Base-by-base conservation (phyloP, 2,329 filamentous ascomycete species). In the Geoglossum cookeanum region DNA sequence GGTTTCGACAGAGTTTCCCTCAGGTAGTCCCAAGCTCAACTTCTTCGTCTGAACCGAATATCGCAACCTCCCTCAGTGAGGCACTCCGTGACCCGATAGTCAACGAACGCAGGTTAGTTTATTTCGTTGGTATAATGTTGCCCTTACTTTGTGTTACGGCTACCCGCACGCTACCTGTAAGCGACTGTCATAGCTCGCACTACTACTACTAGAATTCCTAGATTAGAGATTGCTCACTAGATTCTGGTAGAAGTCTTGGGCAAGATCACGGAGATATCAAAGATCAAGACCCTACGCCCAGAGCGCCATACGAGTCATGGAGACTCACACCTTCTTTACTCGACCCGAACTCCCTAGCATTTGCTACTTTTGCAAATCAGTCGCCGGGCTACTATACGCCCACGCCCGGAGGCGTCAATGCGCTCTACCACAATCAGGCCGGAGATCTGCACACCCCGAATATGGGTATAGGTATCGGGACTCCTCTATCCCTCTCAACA, bases 261-360 rank as follows among this genome's bases (percentile, higher is more conserved):
- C 70, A 69, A 60, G 72, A 74, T 54, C 68, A 70, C 48, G 70
- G 76, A 42, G 72, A 75, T 58, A 70, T 79, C 61, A 87, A 87
- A 68, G 85, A 92, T 69, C 80, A 85, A 65, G 88, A 95, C 65
- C 84, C 86, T 22, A 94, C 87, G 3, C 87, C 88, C 4, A 80
- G 85, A 67, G 85, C 83, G 17, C 79, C 84, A 47, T 82, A 85
- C 65, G 89, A 96, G 63, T 81, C 79, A 63, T 92, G 90, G 83
- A 80, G 85, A 62, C 89, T 95, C 65, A 94, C 90, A 1, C 88
- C 90, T 3, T 92, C 89, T 27, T 75, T 94, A 58, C 78, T 97
- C 66, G 91, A 97, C 66, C 82, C 88, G 17, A 88, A 84, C 68
- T 85, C 87, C 33, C 87, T 87, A 68, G 80, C 81, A 29, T 96